phyloP scores from a whole-genome alignment of 1,284 basidiomycete genomes.

The Xerocomus subilludens region DNA sequence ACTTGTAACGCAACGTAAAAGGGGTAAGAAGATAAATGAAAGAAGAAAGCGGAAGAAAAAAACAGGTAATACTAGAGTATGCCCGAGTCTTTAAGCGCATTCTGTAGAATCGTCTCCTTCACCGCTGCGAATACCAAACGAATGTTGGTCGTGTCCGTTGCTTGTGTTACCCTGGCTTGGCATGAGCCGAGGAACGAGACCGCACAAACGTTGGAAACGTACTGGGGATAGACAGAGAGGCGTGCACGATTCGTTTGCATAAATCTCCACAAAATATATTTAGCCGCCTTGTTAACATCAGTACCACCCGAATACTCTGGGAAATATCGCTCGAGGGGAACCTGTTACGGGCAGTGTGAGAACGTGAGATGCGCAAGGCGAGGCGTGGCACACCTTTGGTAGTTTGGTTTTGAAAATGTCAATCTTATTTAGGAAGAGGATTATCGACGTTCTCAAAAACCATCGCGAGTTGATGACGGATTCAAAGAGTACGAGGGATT shows the following conservation, averaged over 20 bases:
- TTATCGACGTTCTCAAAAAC: constrained; percentile 93
- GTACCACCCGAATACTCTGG: constrained; percentile 83
- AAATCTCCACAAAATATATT: constrained; percentile 97
- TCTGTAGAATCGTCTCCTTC: constrained; percentile 97
- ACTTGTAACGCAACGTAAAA: constrained; percentile 19
- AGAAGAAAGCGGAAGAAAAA: no score
- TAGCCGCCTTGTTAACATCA: no score
- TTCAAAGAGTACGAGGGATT: constrained; percentile 94
- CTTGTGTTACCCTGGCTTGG: constrained; percentile 73
- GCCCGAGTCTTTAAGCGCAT: constrained; percentile 87
- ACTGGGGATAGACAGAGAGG: constrained; percentile 94
- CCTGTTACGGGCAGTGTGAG: no score
- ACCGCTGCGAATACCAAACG: constrained; percentile 95
- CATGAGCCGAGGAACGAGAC: neutral
- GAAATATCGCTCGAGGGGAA: constrained; percentile 92
- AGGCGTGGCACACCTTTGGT: constrained; percentile 81
- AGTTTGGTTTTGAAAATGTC: constrained; percentile 97
- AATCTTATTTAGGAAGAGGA: constrained; percentile 95
- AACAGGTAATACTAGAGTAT: constrained; percentile 61
- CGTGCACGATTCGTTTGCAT: constrained; percentile 94
- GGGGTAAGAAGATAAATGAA: no score
- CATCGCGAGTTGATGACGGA: constrained; percentile 96
- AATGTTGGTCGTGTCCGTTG: constrained; percentile 84
- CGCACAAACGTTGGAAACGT: constrained; percentile 50
- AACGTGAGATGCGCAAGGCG: no score